phyloP scores from a whole-genome alignment of 306 rosid genomes.

The Mucuna pruriens region DNA sequence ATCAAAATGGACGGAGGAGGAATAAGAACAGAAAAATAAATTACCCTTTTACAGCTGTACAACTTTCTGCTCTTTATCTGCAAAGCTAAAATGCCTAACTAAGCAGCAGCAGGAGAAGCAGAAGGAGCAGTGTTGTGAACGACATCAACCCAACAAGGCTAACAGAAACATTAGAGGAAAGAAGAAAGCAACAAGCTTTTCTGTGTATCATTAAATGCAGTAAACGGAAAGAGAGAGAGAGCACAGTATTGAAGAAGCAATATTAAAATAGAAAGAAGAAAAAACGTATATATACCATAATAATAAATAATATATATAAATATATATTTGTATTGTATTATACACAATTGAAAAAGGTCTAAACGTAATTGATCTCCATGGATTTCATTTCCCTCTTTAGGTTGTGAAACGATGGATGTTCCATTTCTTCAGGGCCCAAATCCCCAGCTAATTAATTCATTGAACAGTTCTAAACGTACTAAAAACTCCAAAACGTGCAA shows the following conservation, averaged over 20 bases:
- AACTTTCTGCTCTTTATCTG: conserved; percentile 65
- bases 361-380: conserved; percentile 29
- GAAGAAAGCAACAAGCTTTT: conserved; percentile 50
- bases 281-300: neutral
- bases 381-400: conserved; percentile 30
- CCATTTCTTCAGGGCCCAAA: conserved; percentile 46
- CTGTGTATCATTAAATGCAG: conserved; percentile 51
- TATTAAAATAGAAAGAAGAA: conserved; percentile 17
- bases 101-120: conserved; percentile 47
- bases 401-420: conserved; percentile 38
- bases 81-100: conserved; percentile 73
- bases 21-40: conserved; percentile 27
- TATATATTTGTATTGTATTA: conserved; percentile 41
- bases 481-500: conserved; percentile 30
- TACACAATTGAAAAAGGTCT: conserved; percentile 55
- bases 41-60: conserved; percentile 59
- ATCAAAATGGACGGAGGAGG: neutral
- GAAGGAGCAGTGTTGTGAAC: conserved; percentile 42
- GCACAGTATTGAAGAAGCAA: neutral
- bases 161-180: conserved; percentile 50
- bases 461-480: conserved; percentile 34
- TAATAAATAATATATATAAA: neutral
- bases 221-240: conserved; percentile 35
- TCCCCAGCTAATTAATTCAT: conserved; percentile 45
- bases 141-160: conserved; percentile 55